These are phyloP conservation scores for Nemania serpens DNA, from an alignment of 2,329 filamentous ascomycete species.

Conservation along the genomic window DNA sequence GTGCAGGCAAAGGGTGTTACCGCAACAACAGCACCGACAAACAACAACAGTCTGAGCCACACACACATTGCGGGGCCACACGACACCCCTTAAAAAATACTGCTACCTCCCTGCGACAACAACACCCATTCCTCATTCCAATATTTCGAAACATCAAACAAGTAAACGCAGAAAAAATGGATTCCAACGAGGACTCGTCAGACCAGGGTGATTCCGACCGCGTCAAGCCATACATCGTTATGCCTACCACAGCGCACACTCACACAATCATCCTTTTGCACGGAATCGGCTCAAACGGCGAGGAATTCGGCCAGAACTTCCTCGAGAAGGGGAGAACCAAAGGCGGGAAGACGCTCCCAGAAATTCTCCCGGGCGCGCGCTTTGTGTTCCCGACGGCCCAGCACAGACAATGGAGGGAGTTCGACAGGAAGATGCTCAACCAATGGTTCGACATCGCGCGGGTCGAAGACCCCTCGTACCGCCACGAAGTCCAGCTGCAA, in stretches of 20 bases:
- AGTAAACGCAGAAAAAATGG: neutral
- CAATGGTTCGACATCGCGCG: conserved; percentile 58
- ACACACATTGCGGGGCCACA: too few species aligned
- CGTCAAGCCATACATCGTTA: conserved; percentile 23
- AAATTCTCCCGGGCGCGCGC: conserved; percentile 44
- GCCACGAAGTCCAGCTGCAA: conserved; percentile 48
- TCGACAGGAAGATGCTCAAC: conserved; percentile 42
- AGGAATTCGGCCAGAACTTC: conserved; percentile 40
- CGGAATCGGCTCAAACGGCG: conserved; percentile 25
- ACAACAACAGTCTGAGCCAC: neutral
- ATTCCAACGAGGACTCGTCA: neutral
- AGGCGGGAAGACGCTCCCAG: conserved; percentile 39
- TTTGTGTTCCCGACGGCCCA: conserved; percentile 57
- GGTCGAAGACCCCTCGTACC: conserved; percentile 44
- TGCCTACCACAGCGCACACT: conserved; percentile 25
- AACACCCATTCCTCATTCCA: neutral
- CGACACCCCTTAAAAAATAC: too few species aligned
- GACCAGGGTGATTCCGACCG: neutral
- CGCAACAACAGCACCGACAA: neutral
- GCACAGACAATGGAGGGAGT: conserved; percentile 48
- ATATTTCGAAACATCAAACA: neutral
- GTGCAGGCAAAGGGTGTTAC: too few species aligned
- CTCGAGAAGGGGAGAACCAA: conserved; percentile 37
- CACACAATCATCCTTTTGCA: conserved; percentile 32
- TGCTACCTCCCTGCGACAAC: neutral